Base-by-base conservation (phyloP, 1,284 basidiomycete species). In the Thelephora terrestris region DNA sequence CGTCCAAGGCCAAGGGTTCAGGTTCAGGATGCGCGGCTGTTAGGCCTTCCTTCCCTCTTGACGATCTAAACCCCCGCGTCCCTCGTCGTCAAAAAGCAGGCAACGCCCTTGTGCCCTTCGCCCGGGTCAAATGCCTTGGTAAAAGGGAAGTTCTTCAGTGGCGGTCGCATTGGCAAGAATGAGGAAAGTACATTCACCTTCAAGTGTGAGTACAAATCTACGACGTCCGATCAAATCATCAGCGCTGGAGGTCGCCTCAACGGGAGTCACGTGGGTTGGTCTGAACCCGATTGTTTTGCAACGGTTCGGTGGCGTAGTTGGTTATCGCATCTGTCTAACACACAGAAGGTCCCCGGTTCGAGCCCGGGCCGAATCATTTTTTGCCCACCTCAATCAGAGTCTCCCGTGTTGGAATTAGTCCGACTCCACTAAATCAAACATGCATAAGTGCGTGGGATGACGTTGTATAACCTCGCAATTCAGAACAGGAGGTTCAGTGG, bases 101-200 rank as follows among this genome's bases (percentile, higher is more conserved):
- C 95, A 66, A 99, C 99, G 34, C 95, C 95, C 70, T 97, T 99
- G 79, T 99, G 99, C 1, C 96, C 95, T 66, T 94, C 93, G 57
- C 79, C 86, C 1, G 91, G 86, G 67, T 98, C 93, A 40, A 91
- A 83, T 85, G 50, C 5, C 42, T 9, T 47, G 12, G n/a, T 0
- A 12, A 1, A 20, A 1, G 25, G n/a, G 21, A 17, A 20, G 20
- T 25, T n/a, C 36, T n/a, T 43, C 7, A 45, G 39, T 10, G 34
- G 18, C n/a, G 61, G 73, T 38, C 53, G 83, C 88, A 58, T 92
- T 98, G 50, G 96, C 96, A 56, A 99, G 99, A 45, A 99, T 87
- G 50, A 91, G 78, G 71, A 89, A 90, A 53, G 97, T 79, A n/a
- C n/a, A n/a, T n/a, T n/a, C n/a, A n/a, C n/a, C n/a, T n/a, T n/a